phyloP scores from a whole-genome alignment of 2,329 filamentous ascomycete genomes.

The Monosporascus sp. region DNA sequence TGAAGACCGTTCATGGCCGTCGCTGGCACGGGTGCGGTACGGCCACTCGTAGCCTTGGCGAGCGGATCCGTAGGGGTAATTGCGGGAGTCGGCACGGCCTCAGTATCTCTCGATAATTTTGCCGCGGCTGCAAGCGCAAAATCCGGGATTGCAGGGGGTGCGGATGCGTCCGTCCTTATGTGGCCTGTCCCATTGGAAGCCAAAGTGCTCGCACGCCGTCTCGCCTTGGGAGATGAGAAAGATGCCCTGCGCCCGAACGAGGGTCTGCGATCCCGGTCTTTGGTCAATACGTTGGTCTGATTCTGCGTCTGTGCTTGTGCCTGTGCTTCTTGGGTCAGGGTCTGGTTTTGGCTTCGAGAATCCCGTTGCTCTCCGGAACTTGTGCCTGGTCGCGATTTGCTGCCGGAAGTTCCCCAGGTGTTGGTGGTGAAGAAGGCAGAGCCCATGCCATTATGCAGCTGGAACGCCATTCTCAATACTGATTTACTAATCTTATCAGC shows the following conservation, averaged over 20 bases:
- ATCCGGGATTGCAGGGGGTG: conserved; percentile 49
- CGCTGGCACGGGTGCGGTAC: conserved; percentile 32
- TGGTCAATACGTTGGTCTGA: conserved; percentile 28
- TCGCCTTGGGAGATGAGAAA: conserved; percentile 36
- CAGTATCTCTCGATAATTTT: conserved; percentile 32
- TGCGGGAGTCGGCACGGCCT: conserved; percentile 26
- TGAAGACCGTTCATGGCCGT: conserved; percentile 19
- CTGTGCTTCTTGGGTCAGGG: neutral
- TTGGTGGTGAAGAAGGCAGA: conserved; percentile 23
- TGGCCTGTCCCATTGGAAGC: conserved; percentile 29
- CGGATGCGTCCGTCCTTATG: conserved; percentile 36
- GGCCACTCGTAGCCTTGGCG: conserved; percentile 37
- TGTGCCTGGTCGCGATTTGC: conserved; percentile 30
- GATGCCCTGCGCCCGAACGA: conserved; percentile 52
- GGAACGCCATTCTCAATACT: neutral
- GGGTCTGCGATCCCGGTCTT: conserved; percentile 47
- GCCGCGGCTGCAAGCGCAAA: conserved; percentile 47
- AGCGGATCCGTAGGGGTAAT: conserved; percentile 30
- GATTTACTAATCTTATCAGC: neutral
- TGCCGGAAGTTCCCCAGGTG: conserved; percentile 20
- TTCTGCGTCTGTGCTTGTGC: conserved; percentile 4
- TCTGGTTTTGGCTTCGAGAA: conserved; percentile 1
- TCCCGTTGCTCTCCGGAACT: conserved; percentile 27
- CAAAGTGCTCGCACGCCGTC: conserved; percentile 38
- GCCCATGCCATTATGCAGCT: conserved; percentile 1